A percentile compares a stretch with the other conserved stretches of the same genome.
Conservation (phyloP, 176 grass and related monocot genomes). For the Lolium rigidum region DNA sequence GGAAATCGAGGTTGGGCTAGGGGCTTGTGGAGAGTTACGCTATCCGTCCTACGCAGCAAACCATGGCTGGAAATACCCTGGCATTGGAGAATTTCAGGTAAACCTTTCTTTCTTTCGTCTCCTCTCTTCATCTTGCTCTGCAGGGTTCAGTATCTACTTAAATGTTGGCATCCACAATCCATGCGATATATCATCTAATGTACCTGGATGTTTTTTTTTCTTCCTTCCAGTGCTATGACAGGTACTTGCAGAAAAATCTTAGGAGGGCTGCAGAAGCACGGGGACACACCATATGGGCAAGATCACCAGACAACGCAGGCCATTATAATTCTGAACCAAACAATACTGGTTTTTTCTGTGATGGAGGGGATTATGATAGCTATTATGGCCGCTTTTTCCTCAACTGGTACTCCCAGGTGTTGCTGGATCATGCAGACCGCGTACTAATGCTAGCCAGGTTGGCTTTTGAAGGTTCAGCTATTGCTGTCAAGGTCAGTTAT, state of each 20-base stretch:
- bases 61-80: constrained; percentile 92
- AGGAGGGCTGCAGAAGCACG: constrained; percentile 74
- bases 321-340: constrained; percentile 85
- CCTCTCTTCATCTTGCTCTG: too few species aligned
- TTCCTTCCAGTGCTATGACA: constrained; percentile 74
- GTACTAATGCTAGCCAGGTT: constrained; percentile 85
- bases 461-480: constrained; percentile 69
- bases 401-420: constrained; percentile 74
- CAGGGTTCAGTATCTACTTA: too few species aligned
- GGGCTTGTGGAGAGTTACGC: constrained; percentile 86
- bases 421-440: constrained; percentile 79
- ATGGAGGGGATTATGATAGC: constrained; percentile 93
- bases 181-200: neutral
- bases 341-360: constrained; percentile 83
- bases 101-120: too few species aligned
- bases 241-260: constrained; percentile 77
- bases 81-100: constrained; percentile 96
- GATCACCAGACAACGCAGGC: constrained; percentile 68
- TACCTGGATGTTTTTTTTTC: constrained; percentile 1
- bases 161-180: neutral
- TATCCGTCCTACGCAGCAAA: constrained; percentile 88
- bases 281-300: constrained; percentile 75
- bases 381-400: constrained; percentile 96
- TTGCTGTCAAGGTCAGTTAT: constrained; percentile 82
- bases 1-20: constrained; percentile 85